These are phyloP conservation scores for Claviceps monticola DNA, from an alignment of 2,329 filamentous ascomycete species.

Conservation along the genomic window DNA sequence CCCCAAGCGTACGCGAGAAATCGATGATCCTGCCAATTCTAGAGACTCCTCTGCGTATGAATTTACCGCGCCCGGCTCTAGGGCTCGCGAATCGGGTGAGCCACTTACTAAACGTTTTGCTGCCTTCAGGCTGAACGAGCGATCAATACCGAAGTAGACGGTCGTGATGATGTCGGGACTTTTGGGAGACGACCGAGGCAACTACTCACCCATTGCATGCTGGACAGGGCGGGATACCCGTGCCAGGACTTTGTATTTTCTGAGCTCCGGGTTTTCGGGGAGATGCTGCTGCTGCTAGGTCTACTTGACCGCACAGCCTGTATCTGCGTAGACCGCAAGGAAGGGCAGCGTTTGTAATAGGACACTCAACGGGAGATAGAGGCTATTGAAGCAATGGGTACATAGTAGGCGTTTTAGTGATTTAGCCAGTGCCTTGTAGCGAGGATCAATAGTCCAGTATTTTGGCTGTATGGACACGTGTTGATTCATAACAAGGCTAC, in stretches of 20 bases:
- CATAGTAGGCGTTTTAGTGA: no score
- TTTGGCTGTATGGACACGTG: neutral
- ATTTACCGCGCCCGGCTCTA: slow-evolving; percentile 2
- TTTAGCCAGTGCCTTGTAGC: neutral
- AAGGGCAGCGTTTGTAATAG: no score
- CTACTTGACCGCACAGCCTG: no score
- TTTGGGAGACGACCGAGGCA: neutral
- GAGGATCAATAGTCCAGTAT: neutral
- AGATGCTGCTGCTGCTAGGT: no score
- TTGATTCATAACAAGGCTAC: neutral
- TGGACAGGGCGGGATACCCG: neutral
- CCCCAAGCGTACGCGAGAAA: slow-evolving; percentile 53
- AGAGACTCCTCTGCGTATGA: slow-evolving; percentile 11
- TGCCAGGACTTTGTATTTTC: neutral
- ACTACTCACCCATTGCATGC: neutral
- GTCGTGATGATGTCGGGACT: neutral
- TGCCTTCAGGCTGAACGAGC: slow-evolving; percentile 48
- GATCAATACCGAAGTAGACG: slow-evolving; percentile 6
- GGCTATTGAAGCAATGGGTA: no score
- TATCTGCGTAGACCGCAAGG: no score
- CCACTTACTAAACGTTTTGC: slow-evolving; percentile 53
- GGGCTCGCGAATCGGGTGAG: slow-evolving; percentile 27
- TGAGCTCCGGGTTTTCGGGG: no score
- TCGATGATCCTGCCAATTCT: slow-evolving; percentile 19
- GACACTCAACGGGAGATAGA: no score